Conservation (phyloP, 805 yeast species). For the Wickerhamomyces ciferrii region DNA sequence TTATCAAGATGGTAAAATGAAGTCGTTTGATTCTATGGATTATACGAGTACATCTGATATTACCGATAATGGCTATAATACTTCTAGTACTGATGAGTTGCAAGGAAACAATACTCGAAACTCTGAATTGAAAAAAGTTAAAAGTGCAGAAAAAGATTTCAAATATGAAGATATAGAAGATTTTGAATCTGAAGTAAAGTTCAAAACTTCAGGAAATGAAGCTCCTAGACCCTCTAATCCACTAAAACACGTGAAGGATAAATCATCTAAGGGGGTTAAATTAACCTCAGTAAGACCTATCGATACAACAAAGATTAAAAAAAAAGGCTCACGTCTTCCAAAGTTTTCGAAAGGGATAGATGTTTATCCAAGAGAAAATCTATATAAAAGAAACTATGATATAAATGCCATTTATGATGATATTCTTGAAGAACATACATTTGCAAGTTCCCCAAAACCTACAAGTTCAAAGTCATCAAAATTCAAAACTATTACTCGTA, state of each 20-base stretch:
- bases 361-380: not conserved
- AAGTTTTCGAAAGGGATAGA: not conserved
- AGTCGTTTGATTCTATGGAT: not conserved
- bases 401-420: not conserved
- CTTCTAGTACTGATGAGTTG: too few relatives aligned
- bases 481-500: conserved; percentile 3
- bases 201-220: too few relatives aligned
- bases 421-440: not conserved
- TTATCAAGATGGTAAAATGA: not conserved
- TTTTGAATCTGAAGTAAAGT: too few relatives aligned
- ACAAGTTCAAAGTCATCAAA: not conserved
- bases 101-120: too few relatives aligned
- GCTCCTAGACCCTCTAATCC: too few relatives aligned
- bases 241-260: not conserved
- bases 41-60: too few relatives aligned
- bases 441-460: not conserved
- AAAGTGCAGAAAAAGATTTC: too few relatives aligned
- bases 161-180: too few relatives aligned
- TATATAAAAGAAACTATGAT: not conserved
- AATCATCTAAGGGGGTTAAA: not conserved
- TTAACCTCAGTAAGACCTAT: not conserved
- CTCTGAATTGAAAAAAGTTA: too few relatives aligned
- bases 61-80: too few relatives aligned
- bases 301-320: not conserved
- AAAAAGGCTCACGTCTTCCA: not conserved